Percentiles rank a stretch among this genome's conserved stretches.
Evolutionary conservation across 371 early-diverging fungal species (phyloP).

Genomic region (Mortierella sp.): DNA sequence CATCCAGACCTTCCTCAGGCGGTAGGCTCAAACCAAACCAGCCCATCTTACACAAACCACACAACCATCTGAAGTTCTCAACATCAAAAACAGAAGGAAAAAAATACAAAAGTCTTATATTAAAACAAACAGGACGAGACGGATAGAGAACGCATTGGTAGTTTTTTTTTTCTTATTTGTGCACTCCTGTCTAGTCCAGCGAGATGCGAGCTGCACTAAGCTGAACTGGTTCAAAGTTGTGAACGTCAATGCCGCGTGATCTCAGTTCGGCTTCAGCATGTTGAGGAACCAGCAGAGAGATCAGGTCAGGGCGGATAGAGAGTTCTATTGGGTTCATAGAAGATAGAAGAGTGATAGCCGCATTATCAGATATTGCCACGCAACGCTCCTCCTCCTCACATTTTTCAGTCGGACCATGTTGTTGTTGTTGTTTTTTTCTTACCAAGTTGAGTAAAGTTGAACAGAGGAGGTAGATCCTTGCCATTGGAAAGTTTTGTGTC

Average conservation of each 20-base stretch:
- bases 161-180: background rate
- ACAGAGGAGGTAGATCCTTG: constrained; percentile 86
- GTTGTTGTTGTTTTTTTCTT: constrained; percentile 17
- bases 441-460: constrained; percentile 91
- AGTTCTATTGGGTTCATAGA: constrained; percentile 61
- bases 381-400: too few species aligned
- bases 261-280: constrained; percentile 69
- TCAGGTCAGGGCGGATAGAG: constrained; percentile 82
- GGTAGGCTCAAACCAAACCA: too few species aligned
- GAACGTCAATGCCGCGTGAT: constrained; percentile 72
- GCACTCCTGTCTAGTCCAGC: constrained; percentile 36
- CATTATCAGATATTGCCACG: too few species aligned
- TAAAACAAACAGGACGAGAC: too few species aligned
- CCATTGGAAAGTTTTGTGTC: constrained; percentile 84
- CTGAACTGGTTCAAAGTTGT: constrained; percentile 68
- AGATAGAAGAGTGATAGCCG: background rate
- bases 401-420: too few species aligned
- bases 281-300: constrained; percentile 73
- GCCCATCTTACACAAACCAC: too few species aligned
- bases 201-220: constrained; percentile 52
- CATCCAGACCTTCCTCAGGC: too few species aligned
- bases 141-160: too few species aligned
- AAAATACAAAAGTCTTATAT: too few species aligned
- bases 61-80: too few species aligned
- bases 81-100: too few species aligned